A percentile compares a stretch with the other conserved stretches of the same genome.
These are phyloP conservation scores for Lentinula guzmanii DNA, from an alignment of 768 basidiomycete species.

Conservation along the genomic window DNA sequence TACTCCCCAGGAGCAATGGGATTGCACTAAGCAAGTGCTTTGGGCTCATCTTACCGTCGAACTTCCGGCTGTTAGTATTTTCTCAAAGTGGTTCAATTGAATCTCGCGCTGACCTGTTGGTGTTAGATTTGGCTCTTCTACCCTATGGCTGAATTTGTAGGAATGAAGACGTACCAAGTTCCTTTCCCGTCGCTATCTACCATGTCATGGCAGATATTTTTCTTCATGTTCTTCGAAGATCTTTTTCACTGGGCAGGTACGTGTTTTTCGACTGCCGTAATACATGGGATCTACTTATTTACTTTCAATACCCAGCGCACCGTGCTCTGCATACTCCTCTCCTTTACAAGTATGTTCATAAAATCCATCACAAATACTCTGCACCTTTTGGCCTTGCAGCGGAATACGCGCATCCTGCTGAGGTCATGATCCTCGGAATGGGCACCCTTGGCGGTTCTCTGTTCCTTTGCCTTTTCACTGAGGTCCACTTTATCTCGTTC, in stretches of 20 bases:
- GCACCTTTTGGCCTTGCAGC: slow-evolving; percentile 97
- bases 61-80: slow-evolving; percentile 71
- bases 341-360: slow-evolving; percentile 91
- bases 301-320: slow-evolving; percentile 52
- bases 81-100: background rate
- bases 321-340: slow-evolving; percentile 80
- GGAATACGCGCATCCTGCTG: slow-evolving; percentile 96
- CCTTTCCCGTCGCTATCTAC: slow-evolving; percentile 74
- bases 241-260: slow-evolving; percentile 86
- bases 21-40: slow-evolving; percentile 90
- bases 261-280: background rate
- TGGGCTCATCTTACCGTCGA: slow-evolving; percentile 96
- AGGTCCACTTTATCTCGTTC: slow-evolving; percentile 86
- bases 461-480: slow-evolving; percentile 73
- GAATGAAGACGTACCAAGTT: slow-evolving; percentile 90
- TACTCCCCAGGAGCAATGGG: slow-evolving; percentile 81
- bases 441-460: slow-evolving; percentile 89
- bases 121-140: slow-evolving; percentile 86
- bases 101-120: background rate
- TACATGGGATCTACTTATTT: background rate
- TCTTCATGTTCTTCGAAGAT: slow-evolving; percentile 97
- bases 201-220: slow-evolving; percentile 70
- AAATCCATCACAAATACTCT: slow-evolving; percentile 95
- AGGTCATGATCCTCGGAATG: slow-evolving; percentile 89
- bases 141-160: slow-evolving; percentile 79